phyloP scores from a whole-genome alignment of 2,329 filamentous ascomycete genomes.

The Fusarium veterinarium region DNA sequence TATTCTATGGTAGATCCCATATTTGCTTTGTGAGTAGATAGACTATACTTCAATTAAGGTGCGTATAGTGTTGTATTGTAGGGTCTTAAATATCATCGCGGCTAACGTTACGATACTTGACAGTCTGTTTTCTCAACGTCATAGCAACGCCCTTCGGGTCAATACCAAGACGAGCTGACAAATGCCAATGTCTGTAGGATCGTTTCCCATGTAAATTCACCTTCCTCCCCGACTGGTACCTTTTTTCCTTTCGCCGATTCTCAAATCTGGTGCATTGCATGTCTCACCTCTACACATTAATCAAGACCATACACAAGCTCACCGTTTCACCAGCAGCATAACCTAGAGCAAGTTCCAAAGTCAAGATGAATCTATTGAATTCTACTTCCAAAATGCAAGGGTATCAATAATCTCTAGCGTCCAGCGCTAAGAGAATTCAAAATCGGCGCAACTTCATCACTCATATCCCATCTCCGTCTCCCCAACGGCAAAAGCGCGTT shows the following conservation, averaged over 20 bases:
- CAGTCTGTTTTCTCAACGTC: not conserved
- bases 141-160: not conserved
- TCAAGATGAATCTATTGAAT: not conserved
- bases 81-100: not conserved
- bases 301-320: no score
- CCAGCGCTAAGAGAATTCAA: slow-evolving; percentile 17
- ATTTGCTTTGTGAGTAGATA: accelerated
- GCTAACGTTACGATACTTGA: not conserved
- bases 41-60: accelerated
- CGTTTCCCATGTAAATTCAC: not conserved
- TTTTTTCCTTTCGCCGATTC: not conserved
- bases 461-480: slow-evolving; percentile 36
- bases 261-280: not conserved
- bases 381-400: not conserved
- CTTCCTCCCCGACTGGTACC: accelerated
- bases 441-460: slow-evolving; percentile 38
- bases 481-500: slow-evolving; percentile 34
- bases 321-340: no score
- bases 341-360: accelerated
- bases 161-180: slow-evolving; percentile 10
- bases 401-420: slow-evolving; percentile 29
- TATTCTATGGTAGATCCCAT: not conserved
- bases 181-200: not conserved
- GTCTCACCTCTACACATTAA: not conserved
- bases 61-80: accelerated